These are phyloP conservation scores for Dujonia santamariae DNA, from an alignment of 1,139 yeast genomes.

Conservation along the genomic window DNA sequence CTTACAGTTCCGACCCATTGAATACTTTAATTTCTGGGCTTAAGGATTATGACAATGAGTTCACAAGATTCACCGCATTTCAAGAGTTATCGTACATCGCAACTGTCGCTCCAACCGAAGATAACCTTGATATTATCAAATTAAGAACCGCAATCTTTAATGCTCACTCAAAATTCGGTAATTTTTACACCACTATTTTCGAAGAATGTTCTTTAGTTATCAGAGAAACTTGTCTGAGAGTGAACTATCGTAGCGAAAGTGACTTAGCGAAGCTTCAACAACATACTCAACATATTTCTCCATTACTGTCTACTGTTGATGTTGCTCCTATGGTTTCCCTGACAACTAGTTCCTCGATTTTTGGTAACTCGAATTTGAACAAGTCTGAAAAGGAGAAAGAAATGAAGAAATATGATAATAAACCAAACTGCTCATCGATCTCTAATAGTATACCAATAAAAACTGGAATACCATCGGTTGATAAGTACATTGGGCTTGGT, in stretches of 20 bases:
- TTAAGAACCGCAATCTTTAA: conserved; percentile 54
- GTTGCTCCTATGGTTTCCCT: not conserved
- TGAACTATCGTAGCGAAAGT: conserved; percentile 31
- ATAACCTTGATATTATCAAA: conserved; percentile 27
- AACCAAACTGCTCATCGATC: not conserved
- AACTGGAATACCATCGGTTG: not conserved
- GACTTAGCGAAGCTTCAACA: conserved; percentile 20
- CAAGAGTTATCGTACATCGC: conserved; percentile 69
- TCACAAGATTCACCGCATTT: conserved; percentile 66
- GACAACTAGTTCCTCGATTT: no score
- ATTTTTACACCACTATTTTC: conserved; percentile 55
- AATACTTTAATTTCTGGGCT: conserved; percentile 75
- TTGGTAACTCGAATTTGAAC: conserved; percentile 32
- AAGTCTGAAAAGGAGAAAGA: no score
- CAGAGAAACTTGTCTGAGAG: conserved; percentile 40
- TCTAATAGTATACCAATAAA: not conserved
- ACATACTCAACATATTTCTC: not conserved
- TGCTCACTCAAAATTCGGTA: conserved; percentile 42
- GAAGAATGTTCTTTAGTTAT: conserved; percentile 60
- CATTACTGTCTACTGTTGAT: not conserved
- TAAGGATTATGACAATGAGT: conserved; percentile 45
- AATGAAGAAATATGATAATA: not conserved
- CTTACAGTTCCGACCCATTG: conserved; percentile 67
- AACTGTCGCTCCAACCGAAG: conserved; percentile 18
- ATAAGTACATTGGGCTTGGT: not conserved